Base-by-base conservation (phyloP, 1,284 basidiomycete species). In the Trichosporon inkin region DNA sequence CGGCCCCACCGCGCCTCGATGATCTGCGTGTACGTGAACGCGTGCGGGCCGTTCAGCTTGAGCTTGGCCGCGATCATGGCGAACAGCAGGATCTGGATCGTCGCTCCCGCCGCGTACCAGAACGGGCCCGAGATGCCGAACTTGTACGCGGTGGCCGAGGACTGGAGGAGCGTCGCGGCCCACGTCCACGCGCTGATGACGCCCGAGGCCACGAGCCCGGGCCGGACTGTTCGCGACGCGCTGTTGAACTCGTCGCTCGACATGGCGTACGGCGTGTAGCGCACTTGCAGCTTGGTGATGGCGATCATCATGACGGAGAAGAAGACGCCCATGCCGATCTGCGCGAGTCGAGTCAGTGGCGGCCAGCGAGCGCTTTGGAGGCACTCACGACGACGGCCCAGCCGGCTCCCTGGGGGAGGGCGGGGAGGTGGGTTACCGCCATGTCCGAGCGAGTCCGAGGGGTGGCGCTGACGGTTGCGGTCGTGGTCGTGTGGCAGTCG, bases 151-250 rank as follows among this genome's bases (percentile, higher is more conserved):
- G 68, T 72, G 0, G 80, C 75, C 16, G 71, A 71, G 3, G 71
- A 76, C 59, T 81, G 6, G 10, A 82, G 72, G 0, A 82, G 69
- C 0, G 80, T 82, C 0, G 80, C 76, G 3, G 77, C 73, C 76
- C 77, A 92, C 17, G 90, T 92, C 79, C 79, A 80, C 0, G 76
- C 78, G 1, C 66, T 63, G 34, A 94, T 90, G 63, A 95, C 92
- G 7, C 91, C 92, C 10, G 89, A 85, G 0, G 92, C 92, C 61
- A 95, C 92, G 41, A 96, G 81, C 7, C 91, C 92, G 2, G 92
- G 90, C 67, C 92, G 92, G 53, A 92, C 84, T 62, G 86, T 88
- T 34, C 55, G 57, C 60, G 71, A 72, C 2, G 91, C 91, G 58
- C 85, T 88, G 65, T 85, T 89, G 76, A 92, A 93, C 73, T 94